Conservation (phyloP, 2,329 filamentous ascomycete species). For the Ophiostoma populinum region DNA sequence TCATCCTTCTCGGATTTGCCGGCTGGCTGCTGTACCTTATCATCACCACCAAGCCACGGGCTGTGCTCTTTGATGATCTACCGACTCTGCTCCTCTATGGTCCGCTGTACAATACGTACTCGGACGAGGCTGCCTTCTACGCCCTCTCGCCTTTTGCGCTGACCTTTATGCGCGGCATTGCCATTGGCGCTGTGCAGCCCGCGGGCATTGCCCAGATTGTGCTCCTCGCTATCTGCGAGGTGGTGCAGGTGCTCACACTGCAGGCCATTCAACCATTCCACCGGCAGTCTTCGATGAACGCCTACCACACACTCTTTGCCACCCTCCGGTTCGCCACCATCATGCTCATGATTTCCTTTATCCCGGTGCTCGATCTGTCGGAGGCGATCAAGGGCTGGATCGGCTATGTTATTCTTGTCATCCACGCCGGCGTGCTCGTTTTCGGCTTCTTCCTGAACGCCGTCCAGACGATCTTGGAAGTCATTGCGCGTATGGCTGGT, state of each 20-base stretch:
- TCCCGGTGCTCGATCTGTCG: slow-evolving; percentile 62
- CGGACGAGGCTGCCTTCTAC: slow-evolving; percentile 80
- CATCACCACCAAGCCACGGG: slow-evolving; percentile 61
- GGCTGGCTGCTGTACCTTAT: slow-evolving; percentile 70
- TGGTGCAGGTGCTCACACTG: slow-evolving; percentile 72
- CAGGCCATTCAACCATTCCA: slow-evolving; percentile 85
- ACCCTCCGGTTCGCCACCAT: slow-evolving; percentile 58
- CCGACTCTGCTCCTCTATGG: slow-evolving; percentile 80
- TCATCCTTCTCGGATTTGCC: slow-evolving; percentile 55
- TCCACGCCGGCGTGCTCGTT: slow-evolving; percentile 71
- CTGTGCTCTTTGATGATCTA: slow-evolving; percentile 83
- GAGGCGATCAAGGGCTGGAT: slow-evolving; percentile 84
- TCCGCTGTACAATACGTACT: slow-evolving; percentile 93
- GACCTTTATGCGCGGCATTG: slow-evolving; percentile 71
- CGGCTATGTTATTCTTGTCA: slow-evolving; percentile 73
- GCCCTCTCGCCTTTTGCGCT: slow-evolving; percentile 74
- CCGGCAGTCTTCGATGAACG: slow-evolving; percentile 88
- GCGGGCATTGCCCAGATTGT: slow-evolving; percentile 89
- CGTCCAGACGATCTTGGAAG: slow-evolving; percentile 77
- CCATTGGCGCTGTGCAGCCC: slow-evolving; percentile 81
- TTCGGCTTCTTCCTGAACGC: slow-evolving; percentile 91
- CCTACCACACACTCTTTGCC: slow-evolving; percentile 78
- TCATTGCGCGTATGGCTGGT: slow-evolving; percentile 64
- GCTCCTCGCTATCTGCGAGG: slow-evolving; percentile 82
- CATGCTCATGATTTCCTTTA: slow-evolving; percentile 65